phyloP scores from a whole-genome alignment of 2,329 filamentous ascomycete genomes.

The Cercospora sp. region DNA sequence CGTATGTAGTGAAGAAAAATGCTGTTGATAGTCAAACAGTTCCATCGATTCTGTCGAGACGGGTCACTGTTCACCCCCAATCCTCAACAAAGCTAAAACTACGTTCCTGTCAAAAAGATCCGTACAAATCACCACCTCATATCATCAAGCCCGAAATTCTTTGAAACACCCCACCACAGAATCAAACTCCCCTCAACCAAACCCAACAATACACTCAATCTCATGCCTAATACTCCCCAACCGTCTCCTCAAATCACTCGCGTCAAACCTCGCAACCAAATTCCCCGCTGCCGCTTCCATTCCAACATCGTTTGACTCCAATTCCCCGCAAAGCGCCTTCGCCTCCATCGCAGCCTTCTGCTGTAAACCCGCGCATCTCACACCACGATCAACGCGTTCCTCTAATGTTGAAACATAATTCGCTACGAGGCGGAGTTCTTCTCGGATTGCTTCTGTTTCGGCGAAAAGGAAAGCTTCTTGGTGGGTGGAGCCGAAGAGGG shows the following conservation, averaged over 20 bases:
- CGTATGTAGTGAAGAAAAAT: not conserved
- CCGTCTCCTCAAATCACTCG: conserved; percentile 13
- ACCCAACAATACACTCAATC: conserved; percentile 17
- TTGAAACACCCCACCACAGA: too few relatives aligned
- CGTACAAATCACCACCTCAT: not conserved
- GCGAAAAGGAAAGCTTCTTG: conserved; percentile 17
- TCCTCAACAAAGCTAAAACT: not conserved
- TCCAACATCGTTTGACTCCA: not conserved
- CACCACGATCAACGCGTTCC: conserved; percentile 9
- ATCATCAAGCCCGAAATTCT: too few relatives aligned
- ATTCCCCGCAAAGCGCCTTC: not conserved
- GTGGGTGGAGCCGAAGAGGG: not conserved
- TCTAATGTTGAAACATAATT: conserved; percentile 18
- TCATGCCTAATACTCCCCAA: conserved; percentile 13
- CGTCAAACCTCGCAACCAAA: conserved; percentile 12
- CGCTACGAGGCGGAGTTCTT: conserved; percentile 17
- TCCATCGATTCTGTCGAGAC: not conserved
- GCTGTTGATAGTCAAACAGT: not conserved
- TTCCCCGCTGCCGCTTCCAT: not conserved
- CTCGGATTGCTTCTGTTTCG: conserved; percentile 18
- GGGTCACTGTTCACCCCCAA: not conserved
- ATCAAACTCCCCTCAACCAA: not conserved
- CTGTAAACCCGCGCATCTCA: not conserved
- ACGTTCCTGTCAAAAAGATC: not conserved
- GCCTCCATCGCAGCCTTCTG: conserved; percentile 9